Base-by-base conservation (phyloP, 78 protist species). In the Pirum gemmata region DNA sequence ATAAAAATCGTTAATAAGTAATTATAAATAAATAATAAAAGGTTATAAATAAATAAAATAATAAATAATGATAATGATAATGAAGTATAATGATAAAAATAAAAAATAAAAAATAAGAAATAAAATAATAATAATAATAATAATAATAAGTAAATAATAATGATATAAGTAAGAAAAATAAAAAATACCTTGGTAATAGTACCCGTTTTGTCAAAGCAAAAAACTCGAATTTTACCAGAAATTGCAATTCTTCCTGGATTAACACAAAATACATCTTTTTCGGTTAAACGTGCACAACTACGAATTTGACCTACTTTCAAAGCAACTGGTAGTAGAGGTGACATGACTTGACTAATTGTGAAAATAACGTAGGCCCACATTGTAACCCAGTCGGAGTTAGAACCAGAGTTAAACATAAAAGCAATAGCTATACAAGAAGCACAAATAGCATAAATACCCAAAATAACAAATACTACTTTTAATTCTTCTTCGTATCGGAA, bases 121-220 rank as follows among this genome's bases (percentile, higher is more conserved):
- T n/a, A n/a, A n/a, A n/a, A n/a, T n/a, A n/a, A n/a, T n/a, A n/a
- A n/a, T n/a, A n/a, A n/a, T n/a, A n/a, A n/a, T n/a, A n/a, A n/a
- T n/a, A n/a, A n/a, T n/a, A n/a, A n/a, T n/a, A n/a, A n/a, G n/a
- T n/a, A n/a, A n/a, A n/a, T n/a, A n/a, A n/a, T n/a, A n/a, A n/a
- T n/a, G n/a, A n/a, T n/a, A n/a, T n/a, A n/a, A n/a, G n/a, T n/a
- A n/a, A n/a, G 37, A 77, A 77, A 77, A 25, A 0, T 25, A n/a
- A 77, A 39, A 25, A 38, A 94, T 8, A 95, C 97, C 77, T 93
- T 95, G 1, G 97, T 96, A 1, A 95, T 89, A 0, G 97, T 96
- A 25, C 98, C 98, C 13, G 98, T 96, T 89, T 95, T 96, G 86
- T 95, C 97, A 41, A 95, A 95, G 61, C 93, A 90, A 67, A 93